Evolutionary conservation across 225 moss, liverwort and hornwort species (phyloP).

Genomic region (Pseudisothecium myosuroides): DNA sequence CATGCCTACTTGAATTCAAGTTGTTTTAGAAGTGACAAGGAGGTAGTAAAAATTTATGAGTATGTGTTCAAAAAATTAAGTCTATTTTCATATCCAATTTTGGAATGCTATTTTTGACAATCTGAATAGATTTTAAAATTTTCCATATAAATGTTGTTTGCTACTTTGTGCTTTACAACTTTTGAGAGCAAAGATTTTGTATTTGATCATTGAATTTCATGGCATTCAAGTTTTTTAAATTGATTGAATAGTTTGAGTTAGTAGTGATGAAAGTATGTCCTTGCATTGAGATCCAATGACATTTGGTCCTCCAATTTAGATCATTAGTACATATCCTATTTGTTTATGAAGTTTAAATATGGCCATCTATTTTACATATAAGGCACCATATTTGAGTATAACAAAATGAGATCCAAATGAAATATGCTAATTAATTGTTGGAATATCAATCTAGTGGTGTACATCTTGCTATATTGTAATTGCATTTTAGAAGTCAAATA

Average conservation of each 20-base stretch:
- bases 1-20: not conserved
- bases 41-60: not conserved
- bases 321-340: not conserved
- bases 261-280: not conserved
- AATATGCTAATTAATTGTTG: not conserved
- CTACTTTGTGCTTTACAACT: too few species aligned
- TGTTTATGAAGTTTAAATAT: too few species aligned
- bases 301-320: not conserved
- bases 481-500: too few species aligned
- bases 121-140: not conserved
- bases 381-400: not conserved
- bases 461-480: too few species aligned
- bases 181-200: too few species aligned
- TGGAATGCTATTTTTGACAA: not conserved
- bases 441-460: too few species aligned
- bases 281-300: not conserved
- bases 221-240: too few species aligned
- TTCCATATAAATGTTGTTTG: rapidly evolving
- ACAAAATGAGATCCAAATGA: not conserved
- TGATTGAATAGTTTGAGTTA: too few species aligned
- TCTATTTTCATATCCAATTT: too few species aligned
- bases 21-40: not conserved
- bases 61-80: too few species aligned
- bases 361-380: not conserved
- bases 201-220: too few species aligned